phyloP scores from a whole-genome alignment of 768 basidiomycete species.

The Serendipita sp. region DNA sequence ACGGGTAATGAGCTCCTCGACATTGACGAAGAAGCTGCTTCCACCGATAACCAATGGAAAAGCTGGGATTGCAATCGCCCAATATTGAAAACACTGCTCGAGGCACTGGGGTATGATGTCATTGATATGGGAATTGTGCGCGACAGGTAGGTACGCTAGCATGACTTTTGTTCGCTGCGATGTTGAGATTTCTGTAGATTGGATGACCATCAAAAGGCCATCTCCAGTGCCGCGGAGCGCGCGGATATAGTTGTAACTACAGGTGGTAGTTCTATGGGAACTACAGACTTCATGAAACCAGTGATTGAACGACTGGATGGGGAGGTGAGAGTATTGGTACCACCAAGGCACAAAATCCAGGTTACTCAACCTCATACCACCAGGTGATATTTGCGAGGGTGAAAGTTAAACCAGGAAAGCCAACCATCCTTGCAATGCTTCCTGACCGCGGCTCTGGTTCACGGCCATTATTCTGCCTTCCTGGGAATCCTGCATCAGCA shows the following conservation, averaged over 20 bases:
- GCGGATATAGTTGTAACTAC: constrained; percentile 74
- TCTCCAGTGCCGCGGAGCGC: constrained; percentile 38
- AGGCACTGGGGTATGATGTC: constrained; percentile 60
- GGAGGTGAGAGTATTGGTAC: constrained; percentile 16
- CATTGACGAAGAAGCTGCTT: constrained; percentile 22
- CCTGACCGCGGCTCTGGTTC: constrained; percentile 26
- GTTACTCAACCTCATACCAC: too few relatives aligned
- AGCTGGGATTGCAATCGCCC: constrained; percentile 81
- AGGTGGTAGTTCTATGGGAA: constrained; percentile 85
- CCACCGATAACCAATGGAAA: constrained; percentile 31
- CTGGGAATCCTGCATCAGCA: constrained; percentile 80
- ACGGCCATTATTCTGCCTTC: constrained; percentile 69
- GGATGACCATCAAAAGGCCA: constrained; percentile 38
- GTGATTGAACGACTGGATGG: constrained; percentile 70
- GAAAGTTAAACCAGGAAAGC: constrained; percentile 68
- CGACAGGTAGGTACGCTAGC: constrained; percentile 40
- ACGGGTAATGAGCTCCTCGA: constrained; percentile 76
- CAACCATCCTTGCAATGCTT: constrained; percentile 77
- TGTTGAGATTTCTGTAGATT: constrained; percentile 25
- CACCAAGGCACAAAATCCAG: too few relatives aligned
- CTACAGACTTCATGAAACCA: constrained; percentile 74
- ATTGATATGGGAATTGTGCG: constrained; percentile 66
- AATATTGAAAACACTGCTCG: constrained; percentile 50
- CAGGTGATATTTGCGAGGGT: constrained; percentile 72
- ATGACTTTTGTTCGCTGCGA: constrained; percentile 2